Conservation (phyloP, 2,329 filamentous ascomycete genomes). For the Whalleya microplaca region DNA sequence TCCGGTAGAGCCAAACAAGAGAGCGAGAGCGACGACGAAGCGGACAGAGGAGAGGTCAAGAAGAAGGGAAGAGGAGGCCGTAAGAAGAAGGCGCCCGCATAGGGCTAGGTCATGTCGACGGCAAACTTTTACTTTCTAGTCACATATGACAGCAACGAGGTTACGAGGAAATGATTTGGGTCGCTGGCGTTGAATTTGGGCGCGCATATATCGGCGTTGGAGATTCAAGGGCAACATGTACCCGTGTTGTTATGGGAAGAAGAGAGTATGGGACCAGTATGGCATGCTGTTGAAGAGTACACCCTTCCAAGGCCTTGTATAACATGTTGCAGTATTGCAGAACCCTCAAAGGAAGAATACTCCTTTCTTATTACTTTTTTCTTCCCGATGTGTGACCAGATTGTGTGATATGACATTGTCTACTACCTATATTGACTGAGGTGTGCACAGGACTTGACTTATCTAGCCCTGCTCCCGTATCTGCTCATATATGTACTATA, state of each 20-base stretch:
- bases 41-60: constrained; percentile 49
- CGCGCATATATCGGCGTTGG: constrained; percentile 35
- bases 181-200: constrained; percentile 33
- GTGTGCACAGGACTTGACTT: too few relatives aligned
- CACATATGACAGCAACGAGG: constrained; percentile 28
- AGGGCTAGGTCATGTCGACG: constrained; percentile 33
- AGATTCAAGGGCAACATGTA: constrained; percentile 27
- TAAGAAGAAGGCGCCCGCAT: constrained; percentile 52
- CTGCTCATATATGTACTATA: too few relatives aligned
- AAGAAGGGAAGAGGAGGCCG: constrained; percentile 51
- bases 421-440: too few relatives aligned
- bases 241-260: constrained; percentile 18
- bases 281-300: not conserved
- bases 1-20: constrained; percentile 48
- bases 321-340: not conserved
- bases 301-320: not conserved
- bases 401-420: too few relatives aligned
- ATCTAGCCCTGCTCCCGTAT: too few relatives aligned
- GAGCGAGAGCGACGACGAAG: constrained; percentile 57
- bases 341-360: not conserved
- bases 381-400: too few relatives aligned
- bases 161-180: constrained; percentile 31
- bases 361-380: too few relatives aligned
- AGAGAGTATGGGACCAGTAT: constrained; percentile 6
- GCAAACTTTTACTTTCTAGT: constrained; percentile 20